Evolutionary conservation across 352 stramenopile genomes (phyloP), one percentile per base, ranked within the genome.

Genomic region (Peronospora belbahrii): DNA sequence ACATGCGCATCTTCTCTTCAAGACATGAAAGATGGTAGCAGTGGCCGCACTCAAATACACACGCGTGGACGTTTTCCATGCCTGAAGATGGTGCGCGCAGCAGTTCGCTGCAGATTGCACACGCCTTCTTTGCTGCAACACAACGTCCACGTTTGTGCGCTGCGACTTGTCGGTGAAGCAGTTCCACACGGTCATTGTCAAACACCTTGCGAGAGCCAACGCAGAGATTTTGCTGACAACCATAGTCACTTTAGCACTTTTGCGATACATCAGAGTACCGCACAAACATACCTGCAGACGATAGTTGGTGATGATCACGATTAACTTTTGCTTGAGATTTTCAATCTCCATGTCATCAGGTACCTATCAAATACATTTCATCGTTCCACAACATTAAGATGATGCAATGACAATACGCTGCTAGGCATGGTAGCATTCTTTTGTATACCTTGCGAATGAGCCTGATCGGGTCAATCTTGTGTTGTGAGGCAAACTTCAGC

Each of bases 1-100:
- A 89, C 68, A 89, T 84, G n/a, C 78, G 76, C 70, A 84, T 85
- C 52, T 89, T 88, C 47, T 92, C 81, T 35, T 88, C 75, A 6
- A 92, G 56, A 37, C 81, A 92, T 24, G 72, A 65, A 13, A 88
- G 48, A 42, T 92, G 81, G 53, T 89, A 92, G 46, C 70, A 81
- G 35, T 92, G 81, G 10, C 81, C 77, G 53, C 81, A 92, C 51
- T 89, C 81, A 36, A 89, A 92, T 14, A 85, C 74, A 39, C 80
- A 92, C 38, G 75, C 66, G 51, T 84, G 76, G 5, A 77, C 59
- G 19, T 44, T 73, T 42, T 72, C 67, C 45, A 67, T 75, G n/a
- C 67, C 59, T 2, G 65, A 62, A 0, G 69, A 70, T 10, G 68
- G 57, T 6, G 73, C 58, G 1, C 74, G 73, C 15, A 92, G 37